phyloP scores from a whole-genome alignment of 768 basidiomycete genomes.

The Lyophyllum decastes region DNA sequence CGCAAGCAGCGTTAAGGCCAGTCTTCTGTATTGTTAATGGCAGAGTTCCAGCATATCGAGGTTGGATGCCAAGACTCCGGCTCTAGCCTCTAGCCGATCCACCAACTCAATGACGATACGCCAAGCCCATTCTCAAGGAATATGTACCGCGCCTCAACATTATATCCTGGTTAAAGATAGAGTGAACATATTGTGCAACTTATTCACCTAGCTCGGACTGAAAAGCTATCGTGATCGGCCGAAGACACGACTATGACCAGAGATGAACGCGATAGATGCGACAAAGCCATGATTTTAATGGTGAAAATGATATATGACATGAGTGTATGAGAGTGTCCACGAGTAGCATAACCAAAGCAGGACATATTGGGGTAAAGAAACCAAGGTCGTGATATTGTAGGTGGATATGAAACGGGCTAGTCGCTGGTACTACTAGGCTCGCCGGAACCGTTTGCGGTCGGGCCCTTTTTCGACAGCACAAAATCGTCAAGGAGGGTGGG shows the following conservation, averaged over 20 bases:
- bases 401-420: not conserved
- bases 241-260: too few relatives aligned
- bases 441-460: not conserved
- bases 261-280: not conserved
- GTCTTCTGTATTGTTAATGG: too few relatives aligned
- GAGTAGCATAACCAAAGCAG: not conserved
- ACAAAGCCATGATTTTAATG: not conserved
- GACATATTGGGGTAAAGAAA: not conserved
- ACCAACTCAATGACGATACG: too few relatives aligned
- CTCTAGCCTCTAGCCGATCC: too few relatives aligned
- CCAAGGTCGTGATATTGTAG: not conserved
- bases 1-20: not conserved
- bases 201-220: too few relatives aligned
- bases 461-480: conserved; percentile 60
- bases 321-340: not conserved
- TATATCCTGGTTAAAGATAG: too few relatives aligned
- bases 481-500: conserved; percentile 83
- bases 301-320: not conserved
- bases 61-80: too few relatives aligned
- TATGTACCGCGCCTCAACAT: too few relatives aligned
- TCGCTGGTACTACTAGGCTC: not conserved
- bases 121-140: too few relatives aligned
- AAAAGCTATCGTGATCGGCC: too few relatives aligned
- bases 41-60: too few relatives aligned
- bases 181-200: too few relatives aligned